These are phyloP conservation scores for Mucor piriformis DNA, from an alignment of 371 early-diverging fungal genomes.

Conservation along the genomic window DNA sequence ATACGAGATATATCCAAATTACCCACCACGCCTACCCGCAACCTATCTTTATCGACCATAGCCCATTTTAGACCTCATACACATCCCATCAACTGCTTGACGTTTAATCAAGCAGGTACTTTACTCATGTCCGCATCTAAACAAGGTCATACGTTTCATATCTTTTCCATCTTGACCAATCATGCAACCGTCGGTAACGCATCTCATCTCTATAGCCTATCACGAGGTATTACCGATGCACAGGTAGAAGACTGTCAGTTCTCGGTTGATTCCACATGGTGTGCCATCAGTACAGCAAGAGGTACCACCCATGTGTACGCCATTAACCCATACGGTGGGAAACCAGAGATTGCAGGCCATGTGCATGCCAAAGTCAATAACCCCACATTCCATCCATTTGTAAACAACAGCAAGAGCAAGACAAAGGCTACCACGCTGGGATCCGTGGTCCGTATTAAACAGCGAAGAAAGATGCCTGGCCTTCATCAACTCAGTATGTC, in stretches of 20 bases:
- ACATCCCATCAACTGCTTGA: conserved; percentile 67
- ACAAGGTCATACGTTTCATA: conserved; percentile 77
- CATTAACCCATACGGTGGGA: conserved; percentile 73
- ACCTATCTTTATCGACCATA: conserved; percentile 42
- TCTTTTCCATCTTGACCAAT: conserved; percentile 57
- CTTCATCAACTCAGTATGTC: background rate
- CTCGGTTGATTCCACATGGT: conserved; percentile 78
- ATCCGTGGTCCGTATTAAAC: conserved; percentile 60
- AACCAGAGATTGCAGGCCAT: conserved; percentile 68
- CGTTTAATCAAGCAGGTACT: conserved; percentile 71
- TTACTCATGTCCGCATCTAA: conserved; percentile 73
- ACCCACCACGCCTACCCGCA: conserved; percentile 32
- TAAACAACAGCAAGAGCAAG: background rate
- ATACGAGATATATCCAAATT: conserved; percentile 50
- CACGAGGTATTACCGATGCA: conserved; percentile 81
- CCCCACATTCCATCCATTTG: conserved; percentile 24
- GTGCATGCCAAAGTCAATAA: conserved; percentile 49
- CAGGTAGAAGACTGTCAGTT: conserved; percentile 74
- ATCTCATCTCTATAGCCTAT: conserved; percentile 69
- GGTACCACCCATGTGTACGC: conserved; percentile 82
- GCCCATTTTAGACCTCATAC: conserved; percentile 80
- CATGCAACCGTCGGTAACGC: conserved; percentile 33
- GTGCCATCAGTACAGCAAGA: conserved; percentile 74
- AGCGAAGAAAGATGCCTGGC: conserved; percentile 51
- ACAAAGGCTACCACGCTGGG: conserved; percentile 28